Base-by-base conservation (phyloP, 2,329 filamentous ascomycete species). In the Trichoderma sp. region DNA sequence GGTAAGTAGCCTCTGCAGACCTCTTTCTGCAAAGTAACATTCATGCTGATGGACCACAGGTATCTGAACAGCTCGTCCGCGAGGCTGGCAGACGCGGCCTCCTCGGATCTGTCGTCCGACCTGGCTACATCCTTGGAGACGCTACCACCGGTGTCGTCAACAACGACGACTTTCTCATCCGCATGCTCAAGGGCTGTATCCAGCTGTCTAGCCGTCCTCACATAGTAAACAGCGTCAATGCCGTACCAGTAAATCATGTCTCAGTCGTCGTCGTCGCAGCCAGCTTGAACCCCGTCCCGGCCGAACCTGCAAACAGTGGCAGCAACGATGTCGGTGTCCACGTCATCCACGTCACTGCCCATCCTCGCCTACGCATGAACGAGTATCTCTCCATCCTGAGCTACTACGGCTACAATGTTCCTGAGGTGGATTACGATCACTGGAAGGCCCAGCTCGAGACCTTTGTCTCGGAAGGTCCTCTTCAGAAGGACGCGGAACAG, bases 121-220 rank as follows among this genome's bases (percentile, higher is more conserved):
- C 95, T 4, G 94, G 95, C 34, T 98, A 98, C 80, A 90, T 98
- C 47, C 86, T 92, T 4, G 95, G 94, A 28, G 90, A 95, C 79
- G 87, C 88, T 1, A 81, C 85, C 58, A 90, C 88, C 14, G 95
- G 95, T 66, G 88, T 89, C 74, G 92, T 84, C 79, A 93, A 92
- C 80, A 95, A 91, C 1, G 95, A 98, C 78, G 95, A 98, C 81
- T 98, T 98, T 84, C 83, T 98, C 7, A 88, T 97, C 74, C 90
- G 95, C 51, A 89, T 98, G 83, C 83, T 91, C 71, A 97, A 98
- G 83, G 95, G 94, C 71, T 97, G 94, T 77, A 85, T 97, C 65
- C 95, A 98, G 81, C 85, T 98, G 3, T 84, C 84, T 3, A 86
- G 86, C 3, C 87, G 93, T 0, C 95, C 95, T 1, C 87, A 88